Evolutionary conservation across 2,329 filamentous ascomycete genomes (phyloP), one percentile per base, ranked within the genome.

Genomic region (Alternaria viburni): DNA sequence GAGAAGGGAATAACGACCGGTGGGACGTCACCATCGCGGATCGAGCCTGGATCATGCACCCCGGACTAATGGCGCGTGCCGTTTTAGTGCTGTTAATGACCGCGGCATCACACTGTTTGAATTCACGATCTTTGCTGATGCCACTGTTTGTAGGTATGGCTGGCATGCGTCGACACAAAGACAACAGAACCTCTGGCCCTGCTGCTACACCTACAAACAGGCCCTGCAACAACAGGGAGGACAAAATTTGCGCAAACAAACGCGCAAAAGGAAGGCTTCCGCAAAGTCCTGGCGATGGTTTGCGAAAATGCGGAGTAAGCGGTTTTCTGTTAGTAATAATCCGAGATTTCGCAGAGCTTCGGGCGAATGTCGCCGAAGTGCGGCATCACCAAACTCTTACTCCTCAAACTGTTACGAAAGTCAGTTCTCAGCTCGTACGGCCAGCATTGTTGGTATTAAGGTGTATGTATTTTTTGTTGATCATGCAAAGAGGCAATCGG

Each of bases 1-100:
- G 47, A 36, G 46, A 62, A 50, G 57, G 59, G 65, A 68, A 61
- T 59, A 56, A 64, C 68, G 28, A 66, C 28, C 49, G 58, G 23
- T 64, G 56, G 54, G 49, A 69, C 65, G 68, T 70, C 68, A 69
- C 64, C 51, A 54, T 44, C 52, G 28, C 57, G 58, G 41, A 62
- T 67, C 54, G 58, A 64, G 58, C 63, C 55, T 49, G 28, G 62
- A 59, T 57, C 49, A 72, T 71, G 66, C 64, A 70, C 70, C 70
- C 66, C 69, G 54, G 69, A 70, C 64, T 68, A 65, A 50, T 62
- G 63, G 64, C 65, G 59, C 44, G 45, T 65, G 57, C 41, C 47
- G 25, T 15, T 19, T 46, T 36, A 47, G 47, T 58, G 45, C 28
- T 50, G 4, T 41, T 23, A 62, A 32, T 19, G 32, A 30, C 59